Base-by-base conservation (phyloP, 1,139 yeast genomes). In the Geotrichum aggregatum region DNA sequence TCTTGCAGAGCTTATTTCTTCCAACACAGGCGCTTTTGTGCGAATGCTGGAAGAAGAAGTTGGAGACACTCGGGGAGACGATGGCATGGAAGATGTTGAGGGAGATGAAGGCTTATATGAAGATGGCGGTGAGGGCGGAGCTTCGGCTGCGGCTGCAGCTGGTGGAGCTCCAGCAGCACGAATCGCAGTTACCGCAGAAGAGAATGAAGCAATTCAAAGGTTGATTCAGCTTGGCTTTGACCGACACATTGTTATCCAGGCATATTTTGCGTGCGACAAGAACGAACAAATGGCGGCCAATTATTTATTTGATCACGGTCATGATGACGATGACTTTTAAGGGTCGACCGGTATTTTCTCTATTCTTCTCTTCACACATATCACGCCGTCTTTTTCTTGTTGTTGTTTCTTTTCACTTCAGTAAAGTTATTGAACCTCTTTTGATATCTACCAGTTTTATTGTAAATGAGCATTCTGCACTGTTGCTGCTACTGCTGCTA, bases 241-340 rank as follows among this genome's bases (percentile, higher is more conserved):
- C 60, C 80, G 96, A 61, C 78, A 83, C 63, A 74, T 86, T 58
- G 98, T 87, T 48, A 81, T 91, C 57, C 97, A 91, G 73, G 96
- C 95, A 35, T 94, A 88, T 72, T 84, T 94, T 78, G 98, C 98
- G 44, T 92, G 98, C 70, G 98, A 94, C 66, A 92, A 91, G 74
- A 89, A 92, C 71, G 98, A 92, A 72, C 97, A 92, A 74, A 79
- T 88, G 63, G 89, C 98, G 44, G 98, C 98, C 39, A 94, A 92
- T 71, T 81, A 88, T 65, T 76, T 92, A 63, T 87, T 85, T 55
- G 76, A 72, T 60, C 73, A 72, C 52, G 76, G 75, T 36, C 59
- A 66, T 53, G 71, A 68, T 13, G 71, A 69, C 43, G 66, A 66
- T 19, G 62, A 61, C 49, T 43, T 31, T 43, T 43, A 43, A 33